Base-by-base conservation (phyloP, 768 basidiomycete genomes). In the Xerocomellus intermedius region DNA sequence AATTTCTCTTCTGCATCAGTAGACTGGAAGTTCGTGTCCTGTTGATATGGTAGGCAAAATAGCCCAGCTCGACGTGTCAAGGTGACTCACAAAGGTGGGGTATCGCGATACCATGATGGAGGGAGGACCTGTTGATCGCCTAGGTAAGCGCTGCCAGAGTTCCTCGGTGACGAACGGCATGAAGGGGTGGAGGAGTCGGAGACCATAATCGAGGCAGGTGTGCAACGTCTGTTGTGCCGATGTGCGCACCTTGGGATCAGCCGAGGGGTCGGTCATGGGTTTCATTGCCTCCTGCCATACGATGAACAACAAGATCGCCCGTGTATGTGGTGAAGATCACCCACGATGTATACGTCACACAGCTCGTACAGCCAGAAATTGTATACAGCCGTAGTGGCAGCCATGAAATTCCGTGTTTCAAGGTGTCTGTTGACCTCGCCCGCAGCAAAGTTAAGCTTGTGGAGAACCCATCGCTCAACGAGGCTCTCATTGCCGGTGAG, bases 91-190 rank as follows among this genome's bases (percentile, higher is more conserved):
- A 60, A 77, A 73, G 35, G 82, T 77, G 4, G 97, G 97, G 81
- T 85, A 98, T 30, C 81, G 74, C 0, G 94, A 80, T 19, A 98
- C 73, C 91, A 95, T 95, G 69, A 99, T 94, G 0, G 93, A 93
- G 8, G 86, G 83, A 9, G 79, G 60, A 68, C 98, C 94, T 38
- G 86, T 87, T 2, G 87, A 84, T 56, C 94, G 78, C 17, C 95
- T 79, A 0, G 95, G 94, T 2, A 99, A 77, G 28, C 97, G 84
- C 70, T 99, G 97, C 97, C 97, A 99, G 12, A 99, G 76, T 71
- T 98, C 97, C 74, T 99, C 97, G 5, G 97, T 98, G 32, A 99
- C 91, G 72, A 90, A 99, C 1, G 97, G 97, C 97, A 98, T 99
- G 77, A 98, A 94, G 0, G 97, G 97, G 71, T 98, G 97, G 1